Base-by-base conservation (phyloP, 495 filamentous ascomycete species). In the Rhypophila decipiens region DNA sequence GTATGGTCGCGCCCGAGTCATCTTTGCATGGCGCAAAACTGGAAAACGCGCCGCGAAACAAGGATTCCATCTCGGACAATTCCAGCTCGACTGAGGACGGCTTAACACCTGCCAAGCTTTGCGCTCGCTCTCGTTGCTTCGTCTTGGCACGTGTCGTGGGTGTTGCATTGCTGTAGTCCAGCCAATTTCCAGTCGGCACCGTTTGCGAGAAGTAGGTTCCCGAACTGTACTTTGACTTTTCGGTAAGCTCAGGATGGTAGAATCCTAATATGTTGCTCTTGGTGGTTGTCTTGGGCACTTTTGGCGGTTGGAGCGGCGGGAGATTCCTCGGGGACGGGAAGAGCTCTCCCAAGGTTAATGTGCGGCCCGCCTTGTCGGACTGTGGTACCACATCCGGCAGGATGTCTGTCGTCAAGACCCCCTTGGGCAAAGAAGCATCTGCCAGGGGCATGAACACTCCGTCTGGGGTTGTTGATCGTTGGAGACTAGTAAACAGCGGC, bases 11-110 rank as follows among this genome's bases (percentile, higher is more conserved):
- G 4, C 74, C 78, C 3, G 85, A 78, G 59, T 93, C 87, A 57
- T 96, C 90, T 47, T 80, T 82, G 42, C 77, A 81, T 4, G 90
- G 90, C 10, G 88, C 88, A 68, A 95, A 95, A 49, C 85, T 86
- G 0, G 88, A 94, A 61, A 90, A 95, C 5, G 84, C 87, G 41
- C 87, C 82, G 35, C 87, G 77, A 52, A 94, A 86, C 21, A 90
- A 68, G 3, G 86, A 78, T 23, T 88, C 85, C 57, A 85, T 73
- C 62, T 84, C 83, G 18, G 77, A 75, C 52, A 79, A 72, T 43
- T 79, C 71, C 1, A 79, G 68, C 42, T 80, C 76, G 3, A 59
- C 65, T 1, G 70, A 62, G 0, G 77, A 72, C 13, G 73, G 73
- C 45, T 80, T 80, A 36, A 70, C 61, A 34, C 84, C 83, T 9